Conservation (phyloP, 2,329 filamentous ascomycete genomes). For the Albifimbria verrucaria region DNA sequence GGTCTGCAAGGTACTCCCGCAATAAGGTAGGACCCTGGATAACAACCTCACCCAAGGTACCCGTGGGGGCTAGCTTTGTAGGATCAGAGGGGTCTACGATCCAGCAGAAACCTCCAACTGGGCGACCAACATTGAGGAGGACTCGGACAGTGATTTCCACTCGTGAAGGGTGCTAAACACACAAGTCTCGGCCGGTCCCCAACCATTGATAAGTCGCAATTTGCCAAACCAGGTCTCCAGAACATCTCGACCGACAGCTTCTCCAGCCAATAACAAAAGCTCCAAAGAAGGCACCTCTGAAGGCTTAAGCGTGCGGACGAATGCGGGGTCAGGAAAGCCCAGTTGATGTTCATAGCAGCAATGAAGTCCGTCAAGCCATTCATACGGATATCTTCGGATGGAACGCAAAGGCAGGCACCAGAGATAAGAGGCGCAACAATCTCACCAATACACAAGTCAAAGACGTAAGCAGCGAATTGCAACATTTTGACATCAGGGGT, state of each 20-base stretch:
- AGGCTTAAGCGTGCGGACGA: constrained; percentile 11
- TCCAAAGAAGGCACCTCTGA: constrained; percentile 12
- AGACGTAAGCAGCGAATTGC: constrained; percentile 10
- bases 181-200: constrained; percentile 16
- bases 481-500: constrained; percentile 2
- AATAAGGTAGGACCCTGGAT: constrained; percentile 12
- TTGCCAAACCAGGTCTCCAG: constrained; percentile 11
- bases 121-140: constrained; percentile 3
- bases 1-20: constrained; percentile 9
- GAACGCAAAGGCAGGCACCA: constrained; percentile 19
- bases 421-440: constrained; percentile 8
- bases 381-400: constrained; percentile 15
- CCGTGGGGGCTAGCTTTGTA: constrained; percentile 10
- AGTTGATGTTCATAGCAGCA: constrained; percentile 10
- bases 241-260: constrained; percentile 11
- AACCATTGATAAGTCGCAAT: constrained; percentile 3
- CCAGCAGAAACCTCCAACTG: constrained; percentile 8
- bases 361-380: constrained; percentile 12
- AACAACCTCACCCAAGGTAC: constrained; percentile 13
- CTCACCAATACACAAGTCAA: constrained; percentile 9
- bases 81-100: constrained; percentile 11
- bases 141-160: neutral
- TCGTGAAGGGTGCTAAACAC: neutral
- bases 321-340: constrained; percentile 18
- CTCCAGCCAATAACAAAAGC: constrained; percentile 15